Evolutionary conservation across 31 red algal genomes (phyloP), one percentile per base, ranked within the genome.

Genomic region (Asparagopsis taxiformis): DNA sequence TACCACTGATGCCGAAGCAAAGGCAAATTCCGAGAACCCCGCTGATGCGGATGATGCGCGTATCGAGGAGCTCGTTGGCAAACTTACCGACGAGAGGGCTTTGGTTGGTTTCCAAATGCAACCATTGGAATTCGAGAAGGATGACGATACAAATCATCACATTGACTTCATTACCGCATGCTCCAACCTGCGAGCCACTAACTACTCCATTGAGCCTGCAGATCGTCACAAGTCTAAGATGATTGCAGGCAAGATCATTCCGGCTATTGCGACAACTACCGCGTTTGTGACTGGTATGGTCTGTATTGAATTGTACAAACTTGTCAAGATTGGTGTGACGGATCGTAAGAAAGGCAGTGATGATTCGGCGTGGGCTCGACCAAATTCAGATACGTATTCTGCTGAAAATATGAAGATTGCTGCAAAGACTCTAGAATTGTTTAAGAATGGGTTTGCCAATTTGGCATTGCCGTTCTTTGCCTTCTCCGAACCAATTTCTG

Each of bases 81-180:
- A 74, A 29, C 55, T 96, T 32, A 21, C 74, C 13, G 37, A 54
- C 0, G 66, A 73, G 11, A 81, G 82, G 64, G 51, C 68, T 20
- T 39, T 93, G 15, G 69, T 80, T 31, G 86, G 87, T 3, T 82
- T 92, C 46, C 76, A 82, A 57, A 66, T 98, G 71, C 26, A 51
- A 31, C 87, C 91, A 62, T 57, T 99, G 5, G 91, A 99, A 37
- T 99, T 99, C 79, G 96, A 99, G 50, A 99, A 99, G 54, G 96
- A 99, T 70, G 88, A 92, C 64, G 90, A 98, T 34, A 68, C 79
- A 4, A 91, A 91, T 58, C 79, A 84, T 72, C 90, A 98, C 68
- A 94, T 98, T 81, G 95, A 91, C 43, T 94, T 98, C 49, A 91
- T 98, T 49, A 98, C 95, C 11, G 68, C 90, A 3, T 93, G 90